Evolutionary conservation across 495 filamentous ascomycete genomes (phyloP).

Genomic region (Aspergillus steynii): DNA sequence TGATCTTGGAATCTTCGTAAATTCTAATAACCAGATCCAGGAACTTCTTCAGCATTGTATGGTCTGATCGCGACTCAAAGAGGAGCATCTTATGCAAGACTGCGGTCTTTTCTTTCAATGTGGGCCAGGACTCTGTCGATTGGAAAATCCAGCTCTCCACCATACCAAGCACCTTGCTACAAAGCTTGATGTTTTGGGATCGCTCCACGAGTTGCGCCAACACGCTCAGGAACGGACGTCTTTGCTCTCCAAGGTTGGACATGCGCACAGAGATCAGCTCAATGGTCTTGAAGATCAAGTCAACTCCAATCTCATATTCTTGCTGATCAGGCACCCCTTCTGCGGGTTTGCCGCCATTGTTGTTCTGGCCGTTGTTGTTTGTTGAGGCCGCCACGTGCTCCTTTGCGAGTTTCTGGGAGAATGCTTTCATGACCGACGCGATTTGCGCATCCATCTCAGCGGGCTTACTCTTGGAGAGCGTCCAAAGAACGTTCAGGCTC

Average conservation of each 20-base stretch:
- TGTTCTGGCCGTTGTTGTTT: slow-evolving; percentile 40
- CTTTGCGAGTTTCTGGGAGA: slow-evolving; percentile 88
- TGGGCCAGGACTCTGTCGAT: slow-evolving; percentile 89
- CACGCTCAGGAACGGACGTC: slow-evolving; percentile 90
- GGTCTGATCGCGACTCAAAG: slow-evolving; percentile 82
- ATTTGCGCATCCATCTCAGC: slow-evolving; percentile 88
- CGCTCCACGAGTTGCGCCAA: slow-evolving; percentile 93
- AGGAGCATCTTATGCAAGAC: slow-evolving; percentile 96
- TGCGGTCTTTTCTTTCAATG: slow-evolving; percentile 95
- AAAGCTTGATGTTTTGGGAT: slow-evolving; percentile 79
- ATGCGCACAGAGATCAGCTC: slow-evolving; percentile 89
- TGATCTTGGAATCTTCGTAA: slow-evolving; percentile 95
- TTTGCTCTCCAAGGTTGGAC: slow-evolving; percentile 87
- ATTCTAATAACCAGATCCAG: slow-evolving; percentile 94
- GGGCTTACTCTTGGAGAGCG: slow-evolving; percentile 78
- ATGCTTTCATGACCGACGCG: slow-evolving; percentile 82
- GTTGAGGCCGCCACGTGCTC: slow-evolving; percentile 84
- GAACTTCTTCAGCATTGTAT: slow-evolving; percentile 84
- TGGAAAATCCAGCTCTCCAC: slow-evolving; percentile 96
- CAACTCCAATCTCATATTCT: slow-evolving; percentile 80
- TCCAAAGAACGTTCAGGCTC: slow-evolving; percentile 89
- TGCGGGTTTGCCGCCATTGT: slow-evolving; percentile 44
- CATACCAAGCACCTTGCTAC: slow-evolving; percentile 88
- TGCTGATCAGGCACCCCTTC: slow-evolving; percentile 66
- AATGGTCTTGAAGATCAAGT: slow-evolving; percentile 89